Percentiles rank a stretch among this genome's conserved stretches.
Evolutionary conservation across 2,329 filamentous ascomycete species (phyloP).

Genomic region (Ascochyta koolunga): DNA sequence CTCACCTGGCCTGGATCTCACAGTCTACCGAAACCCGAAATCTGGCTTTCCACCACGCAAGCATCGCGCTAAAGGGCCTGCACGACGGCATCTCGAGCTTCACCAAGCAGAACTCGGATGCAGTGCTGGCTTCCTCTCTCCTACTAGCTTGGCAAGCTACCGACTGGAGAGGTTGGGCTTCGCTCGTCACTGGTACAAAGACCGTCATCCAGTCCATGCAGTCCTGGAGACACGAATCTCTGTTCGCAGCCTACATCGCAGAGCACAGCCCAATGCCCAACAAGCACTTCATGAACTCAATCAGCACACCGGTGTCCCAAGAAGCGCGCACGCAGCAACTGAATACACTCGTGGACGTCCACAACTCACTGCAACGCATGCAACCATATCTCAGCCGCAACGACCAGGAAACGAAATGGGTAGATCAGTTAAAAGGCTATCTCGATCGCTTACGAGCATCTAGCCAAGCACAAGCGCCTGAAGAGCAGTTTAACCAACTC

Average conservation of each 20-base stretch:
- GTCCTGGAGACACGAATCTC: slow-evolving; percentile 86
- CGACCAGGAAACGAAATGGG: slow-evolving; percentile 56
- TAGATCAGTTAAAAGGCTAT: slow-evolving; percentile 56
- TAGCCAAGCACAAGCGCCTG: slow-evolving; percentile 59
- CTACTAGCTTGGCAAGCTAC: slow-evolving; percentile 95
- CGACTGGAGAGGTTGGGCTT: slow-evolving; percentile 94
- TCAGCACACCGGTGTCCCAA: slow-evolving; percentile 68
- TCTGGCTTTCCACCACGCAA: slow-evolving; percentile 87
- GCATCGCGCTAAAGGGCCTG: slow-evolving; percentile 82
- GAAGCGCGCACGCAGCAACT: slow-evolving; percentile 62
- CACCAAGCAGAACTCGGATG: slow-evolving; percentile 85
- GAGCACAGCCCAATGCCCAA: slow-evolving; percentile 64
- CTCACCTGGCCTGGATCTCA: slow-evolving; percentile 88
- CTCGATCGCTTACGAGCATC: slow-evolving; percentile 53
- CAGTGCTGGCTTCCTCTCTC: slow-evolving; percentile 87
- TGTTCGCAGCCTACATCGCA: slow-evolving; percentile 81
- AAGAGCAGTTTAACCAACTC: slow-evolving; percentile 87
- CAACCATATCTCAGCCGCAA: slow-evolving; percentile 52
- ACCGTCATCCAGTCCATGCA: slow-evolving; percentile 92
- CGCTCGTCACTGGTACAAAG: slow-evolving; percentile 66
- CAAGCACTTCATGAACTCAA: slow-evolving; percentile 63
- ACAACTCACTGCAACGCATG: slow-evolving; percentile 52
- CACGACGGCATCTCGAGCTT: slow-evolving; percentile 87
- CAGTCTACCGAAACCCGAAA: slow-evolving; percentile 84
- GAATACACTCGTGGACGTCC: slow-evolving; percentile 48